Base-by-base conservation (phyloP, 768 basidiomycete species). In the Psilocybe subaeruginosa region DNA sequence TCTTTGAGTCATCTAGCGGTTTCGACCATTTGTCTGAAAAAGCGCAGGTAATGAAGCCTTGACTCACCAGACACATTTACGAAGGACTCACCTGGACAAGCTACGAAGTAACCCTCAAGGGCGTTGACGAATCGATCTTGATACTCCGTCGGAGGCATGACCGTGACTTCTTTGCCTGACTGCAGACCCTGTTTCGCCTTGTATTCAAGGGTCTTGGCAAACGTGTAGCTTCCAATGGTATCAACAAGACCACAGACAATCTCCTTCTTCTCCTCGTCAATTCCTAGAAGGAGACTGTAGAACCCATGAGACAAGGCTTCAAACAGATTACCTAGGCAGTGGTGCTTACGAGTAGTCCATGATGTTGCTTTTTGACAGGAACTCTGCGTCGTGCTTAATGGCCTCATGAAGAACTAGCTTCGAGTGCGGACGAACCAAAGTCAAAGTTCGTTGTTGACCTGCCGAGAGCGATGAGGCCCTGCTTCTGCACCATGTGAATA, bases 151-250 rank as follows among this genome's bases (percentile, higher is more conserved):
- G 92, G 92, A 0, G 92, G 92, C 45, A 94, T 80, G 12, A 93
- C 89, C 0, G 92, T 94, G 8, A 91, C 85, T 35, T 92, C 88
- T 63, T 91, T 74, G 1, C 84, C 85, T 37, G 85, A 77, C 49
- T 86, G 86, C 11, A 93, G 77, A 4, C 85, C 87, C 47, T 91
- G 87, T 72, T 95, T 95, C 8, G 91, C 91, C 70, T 92, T 90
- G 73, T 92, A 92, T 72, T 95, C 92, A 6, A 95, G 76, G 0
- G 91, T 93, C 73, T 93, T 95, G 2, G 91, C 92, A 64, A 93
- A 89, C 0, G 90, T 92, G 72, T 90, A 95, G 67, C 90, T 91
- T 30, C 91, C 92, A 27, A 95, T 92, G 0, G 91, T 92, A 70
- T 95, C 92, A 8, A 95, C 92, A 1, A 95, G 80, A 0, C 92